Evolutionary conservation across 2,329 filamentous ascomycete species (phyloP).

Genomic region (Diaporthe vexans): DNA sequence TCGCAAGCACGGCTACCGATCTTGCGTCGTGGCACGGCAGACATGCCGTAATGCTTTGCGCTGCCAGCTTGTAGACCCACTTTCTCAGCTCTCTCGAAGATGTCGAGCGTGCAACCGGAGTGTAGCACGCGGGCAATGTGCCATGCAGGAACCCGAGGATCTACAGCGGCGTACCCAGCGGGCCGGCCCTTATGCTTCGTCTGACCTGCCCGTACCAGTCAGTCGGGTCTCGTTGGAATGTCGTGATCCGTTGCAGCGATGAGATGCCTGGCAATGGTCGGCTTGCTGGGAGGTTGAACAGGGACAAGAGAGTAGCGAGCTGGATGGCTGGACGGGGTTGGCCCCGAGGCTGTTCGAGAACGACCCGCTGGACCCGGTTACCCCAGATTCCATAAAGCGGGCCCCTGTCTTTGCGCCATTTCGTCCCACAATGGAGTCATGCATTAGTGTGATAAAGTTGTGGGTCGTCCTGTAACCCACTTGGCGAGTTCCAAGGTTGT

Average conservation of each 20-base stretch:
- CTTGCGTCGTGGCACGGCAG: slow-evolving; percentile 46
- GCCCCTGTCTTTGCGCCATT: slow-evolving; percentile 37
- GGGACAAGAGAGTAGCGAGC: background rate
- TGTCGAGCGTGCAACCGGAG: background rate
- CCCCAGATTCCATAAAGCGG: slow-evolving; percentile 37
- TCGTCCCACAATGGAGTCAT: slow-evolving; percentile 37
- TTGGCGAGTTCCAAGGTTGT: background rate
- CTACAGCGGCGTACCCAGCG: slow-evolving; percentile 24
- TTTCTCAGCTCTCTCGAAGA: slow-evolving; percentile 1
- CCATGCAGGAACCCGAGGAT: slow-evolving; percentile 24
- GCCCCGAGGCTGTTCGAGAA: background rate
- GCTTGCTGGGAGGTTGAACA: slow-evolving; percentile 11
- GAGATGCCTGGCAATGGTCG: slow-evolving; percentile 19
- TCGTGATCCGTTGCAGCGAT: slow-evolving; percentile 28
- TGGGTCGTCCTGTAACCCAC: background rate
- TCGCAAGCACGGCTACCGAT: slow-evolving; percentile 62
- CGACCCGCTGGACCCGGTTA: slow-evolving; percentile 20
- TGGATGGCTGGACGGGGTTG: background rate
- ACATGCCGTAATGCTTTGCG: background rate
- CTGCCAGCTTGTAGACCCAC: slow-evolving; percentile 7
- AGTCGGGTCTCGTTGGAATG: slow-evolving; percentile 20
- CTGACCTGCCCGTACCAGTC: background rate
- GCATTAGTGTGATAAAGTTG: slow-evolving; percentile 33
- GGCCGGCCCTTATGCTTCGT: slow-evolving; percentile 24
- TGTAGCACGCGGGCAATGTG: slow-evolving; percentile 12